phyloP scores from a whole-genome alignment of 1,139 yeast genomes.

The Suhomyces taliae region DNA sequence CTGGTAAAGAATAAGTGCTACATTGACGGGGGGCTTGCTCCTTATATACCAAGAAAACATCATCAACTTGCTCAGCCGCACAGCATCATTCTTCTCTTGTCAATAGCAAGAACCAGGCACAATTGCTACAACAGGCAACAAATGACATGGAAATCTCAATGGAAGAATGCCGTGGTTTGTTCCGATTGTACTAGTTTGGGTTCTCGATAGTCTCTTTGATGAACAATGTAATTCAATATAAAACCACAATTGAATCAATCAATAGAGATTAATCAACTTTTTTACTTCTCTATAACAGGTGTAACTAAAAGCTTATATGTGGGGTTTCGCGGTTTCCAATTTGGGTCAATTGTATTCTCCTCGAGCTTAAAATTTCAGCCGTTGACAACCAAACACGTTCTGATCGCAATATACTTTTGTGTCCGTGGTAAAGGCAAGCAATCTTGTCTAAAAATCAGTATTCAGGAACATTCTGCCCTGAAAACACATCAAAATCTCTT shows the following conservation, averaged over 20 bases:
- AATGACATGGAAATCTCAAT: not conserved
- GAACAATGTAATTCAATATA: too few species aligned
- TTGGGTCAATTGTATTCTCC: too few species aligned
- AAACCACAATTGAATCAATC: too few species aligned
- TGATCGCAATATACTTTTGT: too few species aligned
- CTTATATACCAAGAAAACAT: not conserved
- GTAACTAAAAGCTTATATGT: too few species aligned
- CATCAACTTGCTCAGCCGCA: constrained; percentile 11
- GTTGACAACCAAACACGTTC: too few species aligned
- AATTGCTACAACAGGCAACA: not conserved
- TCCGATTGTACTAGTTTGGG: not conserved
- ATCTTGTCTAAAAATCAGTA: not conserved
- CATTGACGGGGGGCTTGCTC: not conserved
- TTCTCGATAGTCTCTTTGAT: too few species aligned
- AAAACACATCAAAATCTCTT: not conserved
- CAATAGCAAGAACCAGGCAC: constrained; percentile 1
- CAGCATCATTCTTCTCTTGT: not conserved
- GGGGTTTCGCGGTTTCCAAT: too few species aligned
- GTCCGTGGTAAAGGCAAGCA: too few species aligned
- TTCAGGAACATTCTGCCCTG: not conserved
- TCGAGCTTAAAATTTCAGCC: too few species aligned
- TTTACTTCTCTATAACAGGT: too few species aligned
- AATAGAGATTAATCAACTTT: too few species aligned
- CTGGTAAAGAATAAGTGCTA: not conserved
- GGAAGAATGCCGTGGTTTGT: not conserved